Conservation (phyloP, 176 grass and related monocot species). For the Lolium perenne region DNA sequence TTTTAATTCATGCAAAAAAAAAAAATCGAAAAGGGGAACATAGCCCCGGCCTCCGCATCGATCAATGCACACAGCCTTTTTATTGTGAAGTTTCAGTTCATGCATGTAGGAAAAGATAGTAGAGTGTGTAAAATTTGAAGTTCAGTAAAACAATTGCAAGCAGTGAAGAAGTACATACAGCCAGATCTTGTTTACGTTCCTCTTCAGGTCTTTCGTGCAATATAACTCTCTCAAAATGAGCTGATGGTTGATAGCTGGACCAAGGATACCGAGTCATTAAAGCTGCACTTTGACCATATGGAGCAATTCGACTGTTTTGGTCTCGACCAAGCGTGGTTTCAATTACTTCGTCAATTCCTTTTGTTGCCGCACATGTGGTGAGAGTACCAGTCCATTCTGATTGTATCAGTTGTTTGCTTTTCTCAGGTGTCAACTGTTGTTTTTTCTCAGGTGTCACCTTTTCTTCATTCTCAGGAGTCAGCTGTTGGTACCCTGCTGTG, state of each 20-base stretch:
- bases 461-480: neutral
- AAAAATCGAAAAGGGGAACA: no score
- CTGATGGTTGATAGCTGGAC: conserved; percentile 58
- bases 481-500: conserved; percentile 16
- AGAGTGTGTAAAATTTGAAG: neutral
- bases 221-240: conserved; percentile 78
- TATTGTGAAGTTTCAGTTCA: neutral
- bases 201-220: conserved; percentile 69
- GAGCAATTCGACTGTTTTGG: conserved; percentile 54
- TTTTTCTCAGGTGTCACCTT: conserved; percentile 22
- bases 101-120: conserved; percentile 2
- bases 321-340: conserved; percentile 44
- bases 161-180: conserved; percentile 45
- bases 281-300: conserved; percentile 46
- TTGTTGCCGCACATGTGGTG: conserved; percentile 20
- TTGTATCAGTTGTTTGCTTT: conserved; percentile 33
- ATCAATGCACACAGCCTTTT: no score
- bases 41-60: no score
- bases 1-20: neutral
- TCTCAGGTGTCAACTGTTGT: conserved; percentile 20
- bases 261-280: conserved; percentile 43
- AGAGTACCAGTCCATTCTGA: conserved; percentile 39
- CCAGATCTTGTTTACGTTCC: conserved; percentile 64
- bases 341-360: conserved; percentile 38
- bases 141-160: conserved; percentile 15